Conservation (phyloP, 257 asterid species). For the Orobanche coerulescens region DNA sequence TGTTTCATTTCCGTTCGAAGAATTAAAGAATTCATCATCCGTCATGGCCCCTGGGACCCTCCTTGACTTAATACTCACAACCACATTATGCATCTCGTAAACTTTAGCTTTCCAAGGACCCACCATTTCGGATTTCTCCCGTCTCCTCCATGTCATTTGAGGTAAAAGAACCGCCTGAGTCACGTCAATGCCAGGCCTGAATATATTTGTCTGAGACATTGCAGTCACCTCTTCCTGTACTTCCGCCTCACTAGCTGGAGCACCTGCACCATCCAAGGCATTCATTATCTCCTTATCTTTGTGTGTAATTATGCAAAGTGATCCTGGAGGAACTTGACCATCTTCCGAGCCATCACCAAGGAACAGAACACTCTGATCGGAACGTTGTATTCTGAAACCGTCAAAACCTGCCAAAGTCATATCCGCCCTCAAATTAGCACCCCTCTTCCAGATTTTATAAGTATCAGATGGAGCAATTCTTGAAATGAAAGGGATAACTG, state of each 20-base stretch:
- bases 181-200: slow-evolving; percentile 93
- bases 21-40: slow-evolving; percentile 72
- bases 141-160: slow-evolving; percentile 85
- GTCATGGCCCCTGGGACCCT: slow-evolving; percentile 94
- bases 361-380: slow-evolving; percentile 87
- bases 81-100: slow-evolving; percentile 92
- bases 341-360: slow-evolving; percentile 98
- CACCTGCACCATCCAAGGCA: slow-evolving; percentile 96
- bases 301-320: slow-evolving; percentile 79
- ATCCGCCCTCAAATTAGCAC: slow-evolving; percentile 90
- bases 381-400: slow-evolving; percentile 84
- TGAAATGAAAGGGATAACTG: slow-evolving; percentile 92
- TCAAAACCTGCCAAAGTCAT: slow-evolving; percentile 98
- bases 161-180: slow-evolving; percentile 90
- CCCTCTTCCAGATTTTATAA: slow-evolving; percentile 92
- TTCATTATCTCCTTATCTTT: slow-evolving; percentile 89
- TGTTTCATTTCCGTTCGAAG: slow-evolving; percentile 65
- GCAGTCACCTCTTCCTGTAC: slow-evolving; percentile 81
- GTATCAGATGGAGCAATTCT: slow-evolving; percentile 98
- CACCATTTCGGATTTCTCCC: slow-evolving; percentile 73
- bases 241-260: slow-evolving; percentile 80
- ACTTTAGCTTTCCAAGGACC: slow-evolving; percentile 90
- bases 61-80: slow-evolving; percentile 91
- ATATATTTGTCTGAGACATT: slow-evolving; percentile 88
- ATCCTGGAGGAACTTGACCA: slow-evolving; percentile 71